Base-by-base conservation (phyloP, 345 rosid genomes). In the Capsella bursapastoris region DNA sequence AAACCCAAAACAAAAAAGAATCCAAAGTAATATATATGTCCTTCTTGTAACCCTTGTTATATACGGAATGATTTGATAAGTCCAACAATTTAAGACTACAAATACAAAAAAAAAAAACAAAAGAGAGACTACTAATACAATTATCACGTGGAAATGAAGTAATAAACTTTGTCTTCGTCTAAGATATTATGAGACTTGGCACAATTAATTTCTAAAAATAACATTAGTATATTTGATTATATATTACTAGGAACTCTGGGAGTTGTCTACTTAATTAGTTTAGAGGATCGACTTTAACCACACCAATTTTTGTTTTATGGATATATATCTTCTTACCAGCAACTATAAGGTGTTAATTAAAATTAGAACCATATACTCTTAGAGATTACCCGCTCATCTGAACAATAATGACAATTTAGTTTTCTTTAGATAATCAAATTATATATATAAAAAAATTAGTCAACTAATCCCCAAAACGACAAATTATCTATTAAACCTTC, bases 21-120 rank as follows among this genome's bases (percentile, higher is more conserved):
- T 45, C 28, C 51, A 59, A 59, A 6, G 1, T 14, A 41, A 37
- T 14, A 13, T 8, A 25, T 8, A 1, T 22, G 25, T 22, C 25
- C 25, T 22, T 22, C 25, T 3, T 37, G 52, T 53, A 40, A 4
- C 62, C 64, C 57, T 1, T 47, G 1, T 22, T 22, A 8, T 59
- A 45, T 34, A 27, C 29, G 58, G 49, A 70, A 59, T 49, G 11
- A n/a, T 60, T 59, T 48, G 51, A 14, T 49, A 13, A 71, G 28
- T 58, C 48, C 37, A 56, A 43, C 25, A 58, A 25, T 22, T 28
- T 57, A 47, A 43, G 66, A 35, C 43, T 44, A n/a, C 31, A 29
- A 15, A 15, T 4, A 40, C 11, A 8, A 14, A 18, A 18, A 18
- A 18, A 18, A 18, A 18, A 18, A 18, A 18, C 18, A 18, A 18